These are phyloP conservation scores for Colletotrichum sp. DNA, from an alignment of 2,329 filamentous ascomycete genomes.

Conservation along the genomic window DNA sequence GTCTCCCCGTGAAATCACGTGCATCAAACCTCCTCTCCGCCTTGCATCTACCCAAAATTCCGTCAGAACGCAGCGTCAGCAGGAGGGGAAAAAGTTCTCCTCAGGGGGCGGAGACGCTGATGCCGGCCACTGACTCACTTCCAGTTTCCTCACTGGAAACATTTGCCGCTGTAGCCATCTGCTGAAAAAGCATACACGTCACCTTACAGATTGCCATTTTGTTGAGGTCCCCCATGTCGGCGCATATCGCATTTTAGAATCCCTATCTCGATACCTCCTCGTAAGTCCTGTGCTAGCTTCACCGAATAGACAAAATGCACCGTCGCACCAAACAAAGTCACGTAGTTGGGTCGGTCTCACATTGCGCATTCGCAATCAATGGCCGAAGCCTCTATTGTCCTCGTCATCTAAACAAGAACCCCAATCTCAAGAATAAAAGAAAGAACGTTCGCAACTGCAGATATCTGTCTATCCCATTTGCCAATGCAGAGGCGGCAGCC, in stretches of 20 bases:
- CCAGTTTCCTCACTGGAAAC: background rate
- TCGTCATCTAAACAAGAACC: slow-evolving; percentile 16
- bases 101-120: background rate
- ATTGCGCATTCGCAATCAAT: background rate
- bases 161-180: background rate
- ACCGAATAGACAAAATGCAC: background rate
- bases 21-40: background rate
- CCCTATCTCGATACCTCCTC: background rate
- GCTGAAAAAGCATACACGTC: background rate
- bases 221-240: background rate
- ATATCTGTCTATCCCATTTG: slow-evolving; percentile 17
- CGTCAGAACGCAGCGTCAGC: background rate
- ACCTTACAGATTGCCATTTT: background rate
- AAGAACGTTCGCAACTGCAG: slow-evolving; percentile 5
- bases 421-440: background rate
- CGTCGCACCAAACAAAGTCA: too few relatives aligned
- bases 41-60: background rate
- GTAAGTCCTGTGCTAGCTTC: background rate
- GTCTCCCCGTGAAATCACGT: background rate
- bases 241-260: background rate
- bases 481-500: slow-evolving; percentile 6
- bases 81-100: background rate
- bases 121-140: background rate
- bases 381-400: slow-evolving; percentile 18
- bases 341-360: too few relatives aligned